Conservation (phyloP, 495 filamentous ascomycete genomes). For the Trichoderma erinaceum region DNA sequence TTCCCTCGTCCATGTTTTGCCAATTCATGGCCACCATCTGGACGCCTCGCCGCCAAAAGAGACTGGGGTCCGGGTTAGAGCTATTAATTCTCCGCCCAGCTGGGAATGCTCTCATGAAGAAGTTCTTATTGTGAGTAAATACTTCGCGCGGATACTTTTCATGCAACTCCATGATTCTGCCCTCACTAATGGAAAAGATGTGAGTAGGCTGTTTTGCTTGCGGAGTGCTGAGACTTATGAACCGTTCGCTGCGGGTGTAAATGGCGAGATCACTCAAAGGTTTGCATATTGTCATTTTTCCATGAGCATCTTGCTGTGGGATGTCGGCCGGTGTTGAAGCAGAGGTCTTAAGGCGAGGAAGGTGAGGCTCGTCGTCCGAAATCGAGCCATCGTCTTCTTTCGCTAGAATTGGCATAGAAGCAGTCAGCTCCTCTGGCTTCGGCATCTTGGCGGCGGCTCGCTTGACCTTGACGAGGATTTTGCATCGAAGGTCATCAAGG, state of each 20-base stretch:
- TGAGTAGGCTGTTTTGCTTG: conserved; percentile 62
- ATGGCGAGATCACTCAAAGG: conserved; percentile 67
- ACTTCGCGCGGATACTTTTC: conserved; percentile 51
- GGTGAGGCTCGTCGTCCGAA: conserved; percentile 26
- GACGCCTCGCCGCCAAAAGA: conserved; percentile 81
- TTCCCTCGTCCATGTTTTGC: conserved; percentile 82
- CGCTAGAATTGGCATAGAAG: conserved; percentile 21
- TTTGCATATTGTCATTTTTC: conserved; percentile 59
- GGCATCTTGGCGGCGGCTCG: conserved; percentile 44
- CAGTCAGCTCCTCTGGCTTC: conserved; percentile 22
- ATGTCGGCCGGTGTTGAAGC: neutral
- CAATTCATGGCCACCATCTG: conserved; percentile 95
- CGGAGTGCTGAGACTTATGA: conserved; percentile 53
- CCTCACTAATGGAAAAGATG: conserved; percentile 81
- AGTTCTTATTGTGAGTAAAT: conserved; percentile 72
- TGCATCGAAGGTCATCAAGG: conserved; percentile 62
- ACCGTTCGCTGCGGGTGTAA: conserved; percentile 80
- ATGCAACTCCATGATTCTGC: conserved; percentile 59
- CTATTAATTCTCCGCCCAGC: conserved; percentile 71
- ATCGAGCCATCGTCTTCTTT: conserved; percentile 27
- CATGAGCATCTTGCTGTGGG: conserved; percentile 12
- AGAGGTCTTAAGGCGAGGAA: neutral
- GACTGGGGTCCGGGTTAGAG: conserved; percentile 77
- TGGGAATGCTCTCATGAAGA: conserved; percentile 88
- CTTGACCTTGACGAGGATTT: conserved; percentile 91